Evolutionary conservation across 2,329 filamentous ascomycete species (phyloP), one percentile per base, ranked within the genome.

Genomic region (Ophiostoma piceae): DNA sequence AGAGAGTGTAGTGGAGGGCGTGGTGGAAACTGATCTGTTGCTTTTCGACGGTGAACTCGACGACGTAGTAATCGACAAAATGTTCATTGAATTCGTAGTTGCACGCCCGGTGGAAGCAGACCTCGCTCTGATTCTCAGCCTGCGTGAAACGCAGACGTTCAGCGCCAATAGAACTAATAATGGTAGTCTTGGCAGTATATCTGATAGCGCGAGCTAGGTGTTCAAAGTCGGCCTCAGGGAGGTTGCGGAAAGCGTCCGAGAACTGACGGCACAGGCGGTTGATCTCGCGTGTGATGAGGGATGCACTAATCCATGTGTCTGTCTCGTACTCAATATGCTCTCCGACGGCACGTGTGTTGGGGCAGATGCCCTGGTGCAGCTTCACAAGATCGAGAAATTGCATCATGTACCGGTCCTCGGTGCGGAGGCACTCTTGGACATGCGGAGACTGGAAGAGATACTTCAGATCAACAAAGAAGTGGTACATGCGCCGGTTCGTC

Each of bases 261-360:
- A 98, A 90, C 75, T 95, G 91, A 73, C 94, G 86, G 76, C 94
- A 97, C 51, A 98, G 85, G 69, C 92, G 88, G 77, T 98, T 98
- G 78, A 99, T 94, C 78, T 99, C 94, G 67, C 94, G 87, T 67
- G 95, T 97, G 71, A 99, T 91, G 67, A 98, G 84, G 7, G 94
- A 97, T 3, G 95, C 94, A 71, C 92, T 96, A 68, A 99, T 98
- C 95, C 95, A 99, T 26, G 92, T 91, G 79, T 99, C 96, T 1
- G 94, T 96, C 79, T 99, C 95, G 77, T 98, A 99, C 78, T 99
- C 96, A 41, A 99, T 92, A 78, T 99, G 95, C 76, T 98, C 95
- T 19, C 94, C 93, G 29, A 97, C 87, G 2, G 94, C 95, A 72
- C 96, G 87, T 65, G 94, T 84, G 75, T 98, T 99, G 1, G 95